These are phyloP conservation scores for Epichloe amarillans DNA, from an alignment of 2,329 filamentous ascomycete species.

Conservation along the genomic window DNA sequence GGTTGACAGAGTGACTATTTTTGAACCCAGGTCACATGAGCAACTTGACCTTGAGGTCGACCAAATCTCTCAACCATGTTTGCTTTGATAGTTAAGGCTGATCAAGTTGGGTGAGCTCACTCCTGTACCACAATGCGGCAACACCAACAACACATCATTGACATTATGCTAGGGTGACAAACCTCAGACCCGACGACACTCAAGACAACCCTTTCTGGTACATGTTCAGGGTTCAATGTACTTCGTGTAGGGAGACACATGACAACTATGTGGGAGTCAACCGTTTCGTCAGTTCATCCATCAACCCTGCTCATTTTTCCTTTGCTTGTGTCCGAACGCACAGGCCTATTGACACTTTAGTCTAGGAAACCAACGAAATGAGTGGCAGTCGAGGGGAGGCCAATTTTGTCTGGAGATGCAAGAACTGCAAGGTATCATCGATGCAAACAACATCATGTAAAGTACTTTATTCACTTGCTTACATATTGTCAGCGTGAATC, in stretches of 20 bases:
- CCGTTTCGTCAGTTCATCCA: slow-evolving; percentile 57
- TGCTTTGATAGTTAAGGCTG: slow-evolving; percentile 52
- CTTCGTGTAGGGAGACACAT: slow-evolving; percentile 87
- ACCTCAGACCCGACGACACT: slow-evolving; percentile 74
- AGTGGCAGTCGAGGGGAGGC: slow-evolving; percentile 89
- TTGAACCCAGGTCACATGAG: neutral
- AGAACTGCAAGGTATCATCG: slow-evolving; percentile 72
- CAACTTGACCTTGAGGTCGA: neutral
- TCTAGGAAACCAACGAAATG: slow-evolving; percentile 75
- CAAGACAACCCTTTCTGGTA: slow-evolving; percentile 81
- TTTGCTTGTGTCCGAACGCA: neutral
- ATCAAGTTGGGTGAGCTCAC: slow-evolving; percentile 49
- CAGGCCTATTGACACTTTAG: slow-evolving; percentile 4
- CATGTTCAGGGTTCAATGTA: slow-evolving; percentile 96
- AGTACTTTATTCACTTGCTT: neutral
- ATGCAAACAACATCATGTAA: neutral
- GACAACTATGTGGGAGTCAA: slow-evolving; percentile 76
- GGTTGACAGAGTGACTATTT: too few relatives aligned
- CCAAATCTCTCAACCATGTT: slow-evolving; percentile 36
- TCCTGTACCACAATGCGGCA: neutral
- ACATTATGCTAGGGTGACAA: slow-evolving; percentile 56
- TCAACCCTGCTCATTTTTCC: neutral
- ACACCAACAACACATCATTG: slow-evolving; percentile 1
- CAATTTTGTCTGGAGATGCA: slow-evolving; percentile 99
- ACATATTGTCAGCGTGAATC: slow-evolving; percentile 52